Base-by-base conservation (phyloP, 495 filamentous ascomycete species). In the Hypoxylon lienhwacheense region DNA sequence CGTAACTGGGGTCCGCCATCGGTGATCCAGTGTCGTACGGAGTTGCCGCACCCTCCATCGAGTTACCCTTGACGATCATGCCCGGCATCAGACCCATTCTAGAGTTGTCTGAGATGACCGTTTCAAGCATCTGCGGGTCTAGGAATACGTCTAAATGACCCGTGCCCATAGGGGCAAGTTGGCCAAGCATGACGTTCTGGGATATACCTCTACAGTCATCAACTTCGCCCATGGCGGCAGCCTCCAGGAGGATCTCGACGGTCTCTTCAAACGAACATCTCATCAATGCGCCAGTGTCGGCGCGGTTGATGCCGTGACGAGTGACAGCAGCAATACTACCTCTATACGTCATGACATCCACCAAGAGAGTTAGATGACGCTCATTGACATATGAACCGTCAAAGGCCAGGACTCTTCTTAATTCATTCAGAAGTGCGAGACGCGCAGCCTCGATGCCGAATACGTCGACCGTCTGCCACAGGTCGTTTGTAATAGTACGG, bases 351-450 rank as follows among this genome's bases (percentile, higher is more conserved):
- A 99, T 99, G 43, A 99, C 89, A 72, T 99, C 93, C 53, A 95
- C 90, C 41, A 99, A 74, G n/a, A 99, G 85, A 14, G 90, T 85
- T 73, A 97, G 79, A 76, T 99, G 93, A 63, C 93, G 91, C 68
- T 97, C 90, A 67, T 99, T 99, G 78, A 99, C 93, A 67, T 99
- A 97, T 5, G 92, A 97, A 78, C 93, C 95, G 62, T 96, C 93
- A 57, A 97, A 97, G 7, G 95, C 87, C 70, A 99, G 73, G 70
- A 99, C 93, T 54, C 87, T 81, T 16, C 84, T 89, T 77, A 97
- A 72, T 66, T 99, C 95, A 24, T 85, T 81, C 67, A 97, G 81
- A 25, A 99, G 76, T 34, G 90, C 87, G 20, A 83, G 81, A 55
- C 93, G 84, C 39, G 90, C 89, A 53, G 91, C 93, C 67, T 99